Conservation (phyloP, 2,329 filamentous ascomycete species). For the Ascochyta viciae-villosae region DNA sequence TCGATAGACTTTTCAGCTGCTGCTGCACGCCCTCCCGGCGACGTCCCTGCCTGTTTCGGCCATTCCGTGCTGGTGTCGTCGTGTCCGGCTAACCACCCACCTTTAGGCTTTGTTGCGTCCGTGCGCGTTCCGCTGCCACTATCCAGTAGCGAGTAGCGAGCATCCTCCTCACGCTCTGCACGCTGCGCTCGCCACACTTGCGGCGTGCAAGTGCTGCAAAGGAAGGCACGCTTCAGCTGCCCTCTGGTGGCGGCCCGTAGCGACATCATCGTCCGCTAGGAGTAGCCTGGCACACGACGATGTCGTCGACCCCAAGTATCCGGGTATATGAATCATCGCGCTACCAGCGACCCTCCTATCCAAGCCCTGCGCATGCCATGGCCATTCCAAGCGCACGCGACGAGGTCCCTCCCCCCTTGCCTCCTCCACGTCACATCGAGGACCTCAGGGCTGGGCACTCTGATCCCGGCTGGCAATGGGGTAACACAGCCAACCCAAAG, state of each 20-base stretch:
- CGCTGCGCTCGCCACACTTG: conserved; percentile 39
- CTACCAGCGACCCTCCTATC: conserved; percentile 47
- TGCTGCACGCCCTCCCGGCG: conserved; percentile 11
- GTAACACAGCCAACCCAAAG: conserved; percentile 63
- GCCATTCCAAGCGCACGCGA: conserved; percentile 66
- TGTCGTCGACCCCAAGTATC: conserved; percentile 50
- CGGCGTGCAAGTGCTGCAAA: conserved; percentile 29
- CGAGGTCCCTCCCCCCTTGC: conserved; percentile 68
- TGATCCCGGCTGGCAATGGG: conserved; percentile 70
- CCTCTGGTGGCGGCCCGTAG: conserved; percentile 39
- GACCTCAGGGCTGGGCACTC: conserved; percentile 64
- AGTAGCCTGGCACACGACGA: conserved; percentile 33
- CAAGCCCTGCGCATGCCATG: conserved; percentile 60
- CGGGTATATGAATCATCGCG: conserved; percentile 53
- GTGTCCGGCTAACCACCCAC: conserved; percentile 22
- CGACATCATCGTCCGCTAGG: conserved; percentile 21
- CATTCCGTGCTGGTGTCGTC: conserved; percentile 20
- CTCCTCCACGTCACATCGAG: conserved; percentile 66
- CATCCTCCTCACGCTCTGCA: conserved; percentile 19
- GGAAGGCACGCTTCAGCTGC: conserved; percentile 44
- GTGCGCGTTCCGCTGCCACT: conserved; percentile 25
- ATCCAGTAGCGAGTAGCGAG: conserved; percentile 28
- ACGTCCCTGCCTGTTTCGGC: conserved; percentile 36
- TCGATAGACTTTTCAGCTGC: conserved; percentile 10
- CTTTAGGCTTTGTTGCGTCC: conserved; percentile 17